Percentiles rank a stretch among this genome's conserved stretches.
Conservation (phyloP, 164 flowering plant genomes). For the Annona cherimola region DNA sequence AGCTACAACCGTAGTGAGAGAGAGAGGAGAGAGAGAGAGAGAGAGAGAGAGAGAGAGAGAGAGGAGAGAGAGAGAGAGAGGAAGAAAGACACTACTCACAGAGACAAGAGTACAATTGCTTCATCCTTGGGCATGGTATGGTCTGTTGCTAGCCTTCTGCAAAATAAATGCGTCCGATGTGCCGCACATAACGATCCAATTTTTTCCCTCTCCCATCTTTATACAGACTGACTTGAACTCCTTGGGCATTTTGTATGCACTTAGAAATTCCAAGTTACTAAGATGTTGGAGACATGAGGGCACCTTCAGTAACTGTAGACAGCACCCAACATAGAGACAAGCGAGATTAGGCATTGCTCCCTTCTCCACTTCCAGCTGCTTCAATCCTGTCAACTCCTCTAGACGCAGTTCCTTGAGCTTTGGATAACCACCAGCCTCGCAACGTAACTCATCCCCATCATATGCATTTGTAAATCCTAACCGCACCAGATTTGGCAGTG, state of each 20-base stretch:
- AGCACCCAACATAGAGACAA: background rate
- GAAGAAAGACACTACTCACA: no score
- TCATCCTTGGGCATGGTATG: no score
- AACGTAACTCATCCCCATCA: background rate
- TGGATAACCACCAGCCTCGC: background rate
- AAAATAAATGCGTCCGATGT: no score
- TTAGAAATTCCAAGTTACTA: background rate
- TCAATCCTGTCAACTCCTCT: background rate
- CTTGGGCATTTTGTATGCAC: background rate
- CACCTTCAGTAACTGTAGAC: background rate
- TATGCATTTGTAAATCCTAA: background rate
- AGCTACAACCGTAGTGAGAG: no score
- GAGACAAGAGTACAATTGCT: no score
- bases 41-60: no score
- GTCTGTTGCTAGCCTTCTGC: no score
- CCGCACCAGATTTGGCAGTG: background rate
- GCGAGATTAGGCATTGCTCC: background rate
- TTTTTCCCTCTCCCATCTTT: no score
- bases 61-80: no score
- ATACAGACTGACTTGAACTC: no score
- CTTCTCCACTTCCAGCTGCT: background rate
- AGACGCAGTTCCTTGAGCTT: background rate
- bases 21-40: no score
- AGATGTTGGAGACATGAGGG: background rate
- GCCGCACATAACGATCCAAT: no score